Evolutionary conservation across 2,329 filamentous ascomycete genomes (phyloP).

Genomic region (Cryphonectria carpinicola): DNA sequence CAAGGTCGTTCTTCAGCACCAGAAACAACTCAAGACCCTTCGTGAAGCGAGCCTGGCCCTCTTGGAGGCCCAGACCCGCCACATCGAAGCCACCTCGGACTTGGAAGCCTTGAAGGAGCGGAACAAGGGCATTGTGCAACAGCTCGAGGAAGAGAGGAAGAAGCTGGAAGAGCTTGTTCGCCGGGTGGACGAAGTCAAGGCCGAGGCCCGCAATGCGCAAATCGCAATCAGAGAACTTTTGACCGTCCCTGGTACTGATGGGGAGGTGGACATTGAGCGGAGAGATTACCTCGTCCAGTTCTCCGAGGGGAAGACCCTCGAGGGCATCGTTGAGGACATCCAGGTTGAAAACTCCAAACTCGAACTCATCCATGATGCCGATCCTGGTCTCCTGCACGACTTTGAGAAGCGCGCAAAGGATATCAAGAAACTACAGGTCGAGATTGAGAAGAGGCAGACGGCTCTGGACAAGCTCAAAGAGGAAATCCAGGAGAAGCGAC

Average conservation of each 20-base stretch:
- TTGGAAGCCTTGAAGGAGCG: conserved; percentile 67
- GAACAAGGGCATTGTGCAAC: conserved; percentile 61
- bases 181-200: conserved; percentile 40
- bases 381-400: conserved; percentile 74
- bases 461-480: conserved; percentile 59
- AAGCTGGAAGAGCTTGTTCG: conserved; percentile 45
- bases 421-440: conserved; percentile 66
- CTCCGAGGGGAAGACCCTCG: conserved; percentile 54
- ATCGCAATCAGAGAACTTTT: conserved; percentile 40
- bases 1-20: conserved; percentile 54
- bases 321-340: conserved; percentile 74
- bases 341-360: conserved; percentile 74
- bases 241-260: conserved; percentile 7
- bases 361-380: conserved; percentile 78
- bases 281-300: conserved; percentile 49
- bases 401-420: conserved; percentile 73
- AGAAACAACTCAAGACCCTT: conserved; percentile 66
- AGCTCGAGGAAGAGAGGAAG: conserved; percentile 51
- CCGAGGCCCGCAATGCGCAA: conserved; percentile 43
- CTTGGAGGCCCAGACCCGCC: conserved; percentile 70
- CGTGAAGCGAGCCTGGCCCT: conserved; percentile 65
- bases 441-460: conserved; percentile 57
- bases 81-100: conserved; percentile 85
- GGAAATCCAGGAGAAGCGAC: conserved; percentile 68
- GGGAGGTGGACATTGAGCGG: conserved; percentile 38